Conservation (phyloP, 176 grass and related monocot species). For the Musa schizocarpa region DNA sequence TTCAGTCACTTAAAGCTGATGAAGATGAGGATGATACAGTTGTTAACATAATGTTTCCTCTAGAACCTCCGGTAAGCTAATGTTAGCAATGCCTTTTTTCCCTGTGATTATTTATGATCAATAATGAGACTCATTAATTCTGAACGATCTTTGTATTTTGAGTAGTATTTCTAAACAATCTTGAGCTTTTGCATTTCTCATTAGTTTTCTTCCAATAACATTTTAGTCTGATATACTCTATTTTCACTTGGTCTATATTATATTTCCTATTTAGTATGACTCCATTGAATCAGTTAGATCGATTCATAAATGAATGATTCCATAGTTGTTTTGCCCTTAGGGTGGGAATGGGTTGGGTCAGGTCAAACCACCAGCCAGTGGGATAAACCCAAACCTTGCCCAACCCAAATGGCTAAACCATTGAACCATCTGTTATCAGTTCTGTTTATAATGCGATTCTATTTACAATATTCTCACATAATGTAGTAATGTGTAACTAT, state of each 20-base stretch:
- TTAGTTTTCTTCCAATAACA: neutral
- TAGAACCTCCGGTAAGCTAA: constrained; percentile 61
- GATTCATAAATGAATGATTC: neutral
- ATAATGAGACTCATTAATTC: neutral
- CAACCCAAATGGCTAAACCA: neutral
- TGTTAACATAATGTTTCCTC: constrained; percentile 77
- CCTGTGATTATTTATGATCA: neutral
- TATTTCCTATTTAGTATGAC: neutral
- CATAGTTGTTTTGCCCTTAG: neutral
- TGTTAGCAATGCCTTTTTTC: neutral
- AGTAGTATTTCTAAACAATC: too few relatives aligned
- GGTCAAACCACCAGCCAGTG: neutral
- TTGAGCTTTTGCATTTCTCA: neutral
- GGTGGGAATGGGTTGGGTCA: neutral
- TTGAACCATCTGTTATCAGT: neutral
- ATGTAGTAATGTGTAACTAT: too few relatives aligned
- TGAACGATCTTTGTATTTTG: too few relatives aligned
- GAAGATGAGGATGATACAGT: constrained; percentile 77
- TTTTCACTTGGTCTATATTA: too few relatives aligned
- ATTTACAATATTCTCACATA: too few relatives aligned
- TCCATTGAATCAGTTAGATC: neutral
- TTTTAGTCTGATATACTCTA: neutral
- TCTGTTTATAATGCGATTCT: neutral
- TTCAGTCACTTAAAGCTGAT: constrained; percentile 58
- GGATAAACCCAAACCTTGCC: neutral